Evolutionary conservation across 768 basidiomycete genomes (phyloP), one percentile per base, ranked within the genome.

Genomic region (Mycena rosella): DNA sequence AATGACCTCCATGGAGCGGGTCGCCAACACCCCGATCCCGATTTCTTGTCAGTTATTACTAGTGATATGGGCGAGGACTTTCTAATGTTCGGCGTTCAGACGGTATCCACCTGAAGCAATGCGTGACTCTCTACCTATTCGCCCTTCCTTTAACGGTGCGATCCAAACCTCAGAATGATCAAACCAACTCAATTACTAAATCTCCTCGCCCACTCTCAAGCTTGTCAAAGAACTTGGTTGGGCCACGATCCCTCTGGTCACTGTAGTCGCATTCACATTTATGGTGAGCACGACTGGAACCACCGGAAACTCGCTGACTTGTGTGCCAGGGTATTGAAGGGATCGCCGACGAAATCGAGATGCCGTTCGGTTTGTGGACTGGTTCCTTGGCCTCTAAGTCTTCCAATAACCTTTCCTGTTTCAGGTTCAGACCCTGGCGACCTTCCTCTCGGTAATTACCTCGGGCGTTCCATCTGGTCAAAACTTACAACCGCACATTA

Each of bases 321-420:
- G 3, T 5, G 15, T 48, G 1, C 32, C 2, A 67, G 66, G 86
- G 96, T 20, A 94, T 98, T 57, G 96, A 98, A 83, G 96, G 95
- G 6, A 98, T 98, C 70, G 96, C 96, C 0, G 92, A 96, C 67
- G 91, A 95, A 78, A 95, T 97, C 14, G 96, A 98, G 78, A 93
- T 93, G 90, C 96, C 96, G 0, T 98, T 98, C 72, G 96, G 95
- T 91, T 67, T 52, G 84, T 78, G 27, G 49, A 27, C 65, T 40
- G 26, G n/a, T 15, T 51, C 71, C 65, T 65, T 11, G 49, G 69
- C 32, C 58, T 34, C 30, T n/a, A 57, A 49, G 17, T n/a, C 49
- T 22, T 24, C 29, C 18, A 18, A 42, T 42, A 13, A 48, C 45
- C 15, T 32, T 40, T 18, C 17, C 5, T 7, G 29, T 13, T 60